Evolutionary conservation across 2,329 filamentous ascomycete species (phyloP).

Genomic region (Fusarium globosum): DNA sequence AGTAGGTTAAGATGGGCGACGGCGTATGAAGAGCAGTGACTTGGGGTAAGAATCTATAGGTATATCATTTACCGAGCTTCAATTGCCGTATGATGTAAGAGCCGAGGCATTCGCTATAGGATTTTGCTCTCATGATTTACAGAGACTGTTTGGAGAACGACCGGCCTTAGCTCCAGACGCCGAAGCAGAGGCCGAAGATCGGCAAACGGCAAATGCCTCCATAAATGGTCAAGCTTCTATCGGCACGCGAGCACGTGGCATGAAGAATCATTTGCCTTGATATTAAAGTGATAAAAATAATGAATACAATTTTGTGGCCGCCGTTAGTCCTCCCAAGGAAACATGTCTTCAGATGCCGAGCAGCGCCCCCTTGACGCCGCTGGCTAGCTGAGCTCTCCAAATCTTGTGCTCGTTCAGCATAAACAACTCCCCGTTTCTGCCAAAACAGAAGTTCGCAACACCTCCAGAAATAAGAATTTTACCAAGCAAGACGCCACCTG

Average conservation of each 20-base stretch:
- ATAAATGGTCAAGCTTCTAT: neutral
- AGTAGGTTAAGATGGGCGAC: neutral
- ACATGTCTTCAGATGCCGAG: conserved; percentile 10
- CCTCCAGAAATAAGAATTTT: conserved; percentile 56
- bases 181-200: neutral
- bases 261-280: neutral
- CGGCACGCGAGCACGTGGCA: neutral
- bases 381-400: conserved; percentile 49
- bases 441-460: conserved; percentile 61
- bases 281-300: neutral
- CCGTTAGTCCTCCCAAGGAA: too few relatives aligned
- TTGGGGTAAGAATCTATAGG: neutral
- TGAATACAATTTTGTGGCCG: neutral
- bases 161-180: neutral
- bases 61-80: neutral
- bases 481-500: conserved; percentile 58
- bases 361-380: conserved; percentile 35
- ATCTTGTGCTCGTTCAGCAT: conserved; percentile 60
- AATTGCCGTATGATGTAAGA: neutral
- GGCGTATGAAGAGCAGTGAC: neutral
- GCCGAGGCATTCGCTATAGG: neutral
- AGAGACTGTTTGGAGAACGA: neutral
- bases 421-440: conserved; percentile 55
- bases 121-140: neutral
- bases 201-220: neutral